Evolutionary conservation across 768 basidiomycete genomes (phyloP).

Genomic region (Macrolepiota dolichaula): DNA sequence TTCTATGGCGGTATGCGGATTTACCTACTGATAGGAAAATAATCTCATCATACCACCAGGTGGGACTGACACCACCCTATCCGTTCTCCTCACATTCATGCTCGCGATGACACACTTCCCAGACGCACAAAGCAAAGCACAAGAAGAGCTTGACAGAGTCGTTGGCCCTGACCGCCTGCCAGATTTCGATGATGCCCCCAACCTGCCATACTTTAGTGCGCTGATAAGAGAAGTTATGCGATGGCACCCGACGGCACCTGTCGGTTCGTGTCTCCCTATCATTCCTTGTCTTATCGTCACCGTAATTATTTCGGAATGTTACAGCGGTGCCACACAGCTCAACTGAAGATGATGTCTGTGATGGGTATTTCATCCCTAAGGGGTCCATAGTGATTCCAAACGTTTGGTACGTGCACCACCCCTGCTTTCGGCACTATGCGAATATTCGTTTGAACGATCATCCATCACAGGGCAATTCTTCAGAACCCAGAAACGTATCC

Average conservation of each 20-base stretch:
- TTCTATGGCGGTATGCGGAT: slow-evolving; percentile 9
- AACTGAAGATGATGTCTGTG: slow-evolving; percentile 40
- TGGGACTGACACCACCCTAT: slow-evolving; percentile 21
- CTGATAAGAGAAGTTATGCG: slow-evolving; percentile 33
- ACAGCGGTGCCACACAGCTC: slow-evolving; percentile 30
- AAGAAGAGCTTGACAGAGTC: slow-evolving; percentile 36
- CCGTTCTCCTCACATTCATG: slow-evolving; percentile 29
- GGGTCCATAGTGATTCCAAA: slow-evolving; percentile 33
- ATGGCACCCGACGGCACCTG: slow-evolving; percentile 26
- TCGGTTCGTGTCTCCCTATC: slow-evolving; percentile 18
- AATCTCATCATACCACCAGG: slow-evolving; percentile 16
- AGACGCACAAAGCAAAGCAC: slow-evolving; percentile 33
- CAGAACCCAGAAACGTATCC: slow-evolving; percentile 26
- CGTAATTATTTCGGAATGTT: not conserved
- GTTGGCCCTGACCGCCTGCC: slow-evolving; percentile 35
- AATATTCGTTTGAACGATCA: not conserved
- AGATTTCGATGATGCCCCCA: slow-evolving; percentile 30
- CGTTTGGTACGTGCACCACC: slow-evolving; percentile 23
- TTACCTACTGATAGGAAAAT: not conserved
- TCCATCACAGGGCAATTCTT: slow-evolving; percentile 32
- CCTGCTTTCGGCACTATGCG: not conserved
- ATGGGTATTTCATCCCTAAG: slow-evolving; percentile 43
- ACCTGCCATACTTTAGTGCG: slow-evolving; percentile 35
- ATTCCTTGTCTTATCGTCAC: not conserved
- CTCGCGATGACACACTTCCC: slow-evolving; percentile 39